These are phyloP conservation scores for Rhizopus arrhizus DNA, from an alignment of 371 early-diverging fungal species.

Conservation along the genomic window DNA sequence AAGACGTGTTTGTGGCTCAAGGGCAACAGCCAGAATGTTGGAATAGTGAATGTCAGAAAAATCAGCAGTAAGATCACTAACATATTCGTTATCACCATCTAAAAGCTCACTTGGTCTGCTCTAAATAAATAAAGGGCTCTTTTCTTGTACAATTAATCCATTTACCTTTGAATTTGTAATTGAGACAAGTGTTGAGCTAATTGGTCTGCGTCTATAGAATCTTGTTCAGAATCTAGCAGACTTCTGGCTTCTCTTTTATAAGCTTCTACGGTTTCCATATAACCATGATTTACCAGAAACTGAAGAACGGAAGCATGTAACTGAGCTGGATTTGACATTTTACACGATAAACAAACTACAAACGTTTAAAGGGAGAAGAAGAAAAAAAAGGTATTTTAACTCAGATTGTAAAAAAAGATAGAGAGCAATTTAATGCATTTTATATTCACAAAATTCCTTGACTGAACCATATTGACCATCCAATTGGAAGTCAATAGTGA, in stretches of 20 bases:
- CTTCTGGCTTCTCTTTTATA: conserved; percentile 52
- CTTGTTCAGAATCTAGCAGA: conserved; percentile 27
- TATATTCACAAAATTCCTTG: conserved; percentile 77
- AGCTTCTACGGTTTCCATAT: conserved; percentile 44
- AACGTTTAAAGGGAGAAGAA: not conserved
- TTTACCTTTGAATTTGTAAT: conserved; percentile 39
- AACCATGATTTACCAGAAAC: conserved; percentile 53
- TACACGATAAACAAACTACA: not conserved
- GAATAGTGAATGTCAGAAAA: conserved; percentile 46
- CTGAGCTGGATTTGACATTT: not conserved
- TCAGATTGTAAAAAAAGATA: conserved; percentile 1
- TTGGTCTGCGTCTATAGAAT: conserved; percentile 11
- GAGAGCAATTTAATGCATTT: conserved; percentile 65
- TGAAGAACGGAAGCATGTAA: conserved; percentile 29
- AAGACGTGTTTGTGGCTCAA: conserved; percentile 38
- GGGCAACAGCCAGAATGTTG: conserved; percentile 57
- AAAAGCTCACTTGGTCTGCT: conserved; percentile 21
- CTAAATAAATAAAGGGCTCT: not conserved
- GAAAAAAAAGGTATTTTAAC: not conserved
- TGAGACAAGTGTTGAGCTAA: conserved; percentile 34
- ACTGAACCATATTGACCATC: conserved; percentile 63
- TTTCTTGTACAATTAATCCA: not conserved
- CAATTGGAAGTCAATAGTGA: conserved; percentile 77
- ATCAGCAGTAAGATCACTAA: conserved; percentile 20
- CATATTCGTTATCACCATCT: conserved; percentile 39